Conservation (phyloP, 257 asterid species). For the Ballota nigra region DNA sequence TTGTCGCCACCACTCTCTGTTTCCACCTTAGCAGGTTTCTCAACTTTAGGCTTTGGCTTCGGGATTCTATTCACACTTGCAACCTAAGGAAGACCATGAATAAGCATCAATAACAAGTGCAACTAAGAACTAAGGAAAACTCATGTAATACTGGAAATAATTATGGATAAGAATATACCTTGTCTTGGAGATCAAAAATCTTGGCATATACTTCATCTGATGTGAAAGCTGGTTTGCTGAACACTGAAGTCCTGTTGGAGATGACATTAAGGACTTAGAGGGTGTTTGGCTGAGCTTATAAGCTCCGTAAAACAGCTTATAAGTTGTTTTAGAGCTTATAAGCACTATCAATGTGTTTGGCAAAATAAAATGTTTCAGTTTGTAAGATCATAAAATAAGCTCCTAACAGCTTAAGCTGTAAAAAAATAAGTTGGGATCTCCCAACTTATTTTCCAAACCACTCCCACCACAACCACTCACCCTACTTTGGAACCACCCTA, state of each 20-base stretch:
- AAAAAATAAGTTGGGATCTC: too few species aligned
- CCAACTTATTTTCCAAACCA: too few species aligned
- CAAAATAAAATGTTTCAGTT: too few species aligned
- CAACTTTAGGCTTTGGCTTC: slow-evolving; percentile 91
- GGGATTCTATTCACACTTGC: slow-evolving; percentile 73
- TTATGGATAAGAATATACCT: slow-evolving; percentile 41
- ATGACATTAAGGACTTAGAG: slow-evolving; percentile 5
- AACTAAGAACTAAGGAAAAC: neutral
- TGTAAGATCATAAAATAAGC: too few species aligned
- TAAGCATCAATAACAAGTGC: neutral
- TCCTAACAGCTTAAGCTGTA: too few species aligned
- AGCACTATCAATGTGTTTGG: too few species aligned
- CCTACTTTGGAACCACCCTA: too few species aligned
- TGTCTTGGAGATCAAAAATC: slow-evolving; percentile 77
- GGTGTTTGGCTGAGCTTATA: too few species aligned
- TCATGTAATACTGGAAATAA: neutral
- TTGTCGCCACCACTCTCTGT: slow-evolving; percentile 42
- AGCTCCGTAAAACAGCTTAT: too few species aligned
- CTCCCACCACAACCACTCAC: too few species aligned
- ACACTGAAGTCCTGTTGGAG: slow-evolving; percentile 63
- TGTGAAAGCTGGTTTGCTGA: slow-evolving; percentile 67
- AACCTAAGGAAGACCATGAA: slow-evolving; percentile 41
- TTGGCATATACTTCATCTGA: slow-evolving; percentile 81
- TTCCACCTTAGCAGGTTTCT: slow-evolving; percentile 67
- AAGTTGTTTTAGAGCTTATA: too few species aligned